Percentiles rank a stretch among this genome's conserved stretches.
phyloP scores from a whole-genome alignment of 1,139 yeast species.

The Suzukiozyma palmioleophila region DNA sequence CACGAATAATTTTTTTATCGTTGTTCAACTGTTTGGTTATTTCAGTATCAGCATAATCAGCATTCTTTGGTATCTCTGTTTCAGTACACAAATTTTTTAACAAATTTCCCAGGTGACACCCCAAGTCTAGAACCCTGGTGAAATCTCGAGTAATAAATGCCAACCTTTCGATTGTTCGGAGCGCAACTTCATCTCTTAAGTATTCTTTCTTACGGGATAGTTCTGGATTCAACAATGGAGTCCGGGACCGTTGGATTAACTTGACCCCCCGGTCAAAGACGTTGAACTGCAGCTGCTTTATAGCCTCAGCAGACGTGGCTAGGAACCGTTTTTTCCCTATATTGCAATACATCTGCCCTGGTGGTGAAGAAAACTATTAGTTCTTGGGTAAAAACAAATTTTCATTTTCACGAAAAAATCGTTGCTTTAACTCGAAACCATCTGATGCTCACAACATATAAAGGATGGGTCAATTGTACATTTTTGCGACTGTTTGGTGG shows the following conservation, averaged over 20 bases:
- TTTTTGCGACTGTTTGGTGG: background rate
- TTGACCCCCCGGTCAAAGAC: slow-evolving; percentile 70
- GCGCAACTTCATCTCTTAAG: slow-evolving; percentile 69
- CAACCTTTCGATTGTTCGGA: slow-evolving; percentile 67
- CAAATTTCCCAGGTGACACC: slow-evolving; percentile 68
- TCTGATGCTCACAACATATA: background rate
- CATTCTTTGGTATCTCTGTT: slow-evolving; percentile 21
- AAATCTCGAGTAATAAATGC: slow-evolving; percentile 69
- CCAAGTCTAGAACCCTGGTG: slow-evolving; percentile 61
- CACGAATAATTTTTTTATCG: slow-evolving; percentile 49
- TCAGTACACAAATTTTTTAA: slow-evolving; percentile 31
- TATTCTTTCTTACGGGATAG: slow-evolving; percentile 65
- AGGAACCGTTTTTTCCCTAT: slow-evolving; percentile 11
- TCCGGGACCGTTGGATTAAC: slow-evolving; percentile 52
- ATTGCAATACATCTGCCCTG: background rate
- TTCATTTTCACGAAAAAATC: background rate
- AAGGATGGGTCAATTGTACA: background rate
- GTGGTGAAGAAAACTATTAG: background rate
- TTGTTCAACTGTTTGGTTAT: slow-evolving; percentile 38
- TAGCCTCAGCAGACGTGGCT: slow-evolving; percentile 22
- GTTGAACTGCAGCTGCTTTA: slow-evolving; percentile 31
- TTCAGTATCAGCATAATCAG: slow-evolving; percentile 25
- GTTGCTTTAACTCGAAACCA: background rate
- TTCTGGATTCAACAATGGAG: slow-evolving; percentile 39
- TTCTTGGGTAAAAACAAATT: background rate